These are phyloP conservation scores for Luzula sylvatica DNA, from an alignment of 176 grass and related monocot genomes.

Conservation along the genomic window DNA sequence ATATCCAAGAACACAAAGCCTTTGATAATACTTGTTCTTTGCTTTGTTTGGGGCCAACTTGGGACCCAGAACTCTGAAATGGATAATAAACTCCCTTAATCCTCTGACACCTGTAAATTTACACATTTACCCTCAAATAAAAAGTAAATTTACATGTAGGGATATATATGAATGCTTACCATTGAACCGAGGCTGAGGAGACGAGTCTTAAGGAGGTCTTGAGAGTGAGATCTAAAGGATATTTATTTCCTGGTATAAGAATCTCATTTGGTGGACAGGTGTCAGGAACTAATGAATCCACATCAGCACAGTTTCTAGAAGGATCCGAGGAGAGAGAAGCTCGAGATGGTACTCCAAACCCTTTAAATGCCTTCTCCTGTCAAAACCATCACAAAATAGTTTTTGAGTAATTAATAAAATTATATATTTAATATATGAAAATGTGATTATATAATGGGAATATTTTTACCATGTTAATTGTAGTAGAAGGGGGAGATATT, in stretches of 20 bases:
- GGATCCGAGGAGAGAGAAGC: conserved; percentile 23
- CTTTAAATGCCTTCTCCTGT: conserved; percentile 90
- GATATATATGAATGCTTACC: conserved; percentile 26
- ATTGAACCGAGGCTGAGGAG: conserved; percentile 82
- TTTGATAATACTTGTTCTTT: conserved; percentile 44
- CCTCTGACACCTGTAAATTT: no score
- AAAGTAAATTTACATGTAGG: no score
- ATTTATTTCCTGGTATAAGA: conserved; percentile 49
- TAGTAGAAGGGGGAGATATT: conserved; percentile 32
- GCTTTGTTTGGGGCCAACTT: conserved; percentile 8
- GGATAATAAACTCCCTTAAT: conserved; percentile 1
- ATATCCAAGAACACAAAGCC: conserved; percentile 77
- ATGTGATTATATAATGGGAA: neutral
- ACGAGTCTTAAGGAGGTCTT: conserved; percentile 68
- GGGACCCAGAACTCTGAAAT: conserved; percentile 23
- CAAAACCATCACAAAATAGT: conserved; percentile 8
- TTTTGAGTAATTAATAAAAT: neutral
- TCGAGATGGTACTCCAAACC: conserved; percentile 36
- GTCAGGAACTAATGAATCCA: conserved; percentile 23
- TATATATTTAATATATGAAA: neutral
- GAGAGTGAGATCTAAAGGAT: conserved; percentile 81
- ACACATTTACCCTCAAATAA: no score
- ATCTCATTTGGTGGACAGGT: conserved; percentile 44
- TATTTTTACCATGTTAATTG: conserved; percentile 73
- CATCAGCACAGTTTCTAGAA: conserved; percentile 27